These are phyloP conservation scores for Epichloe aotearoae DNA, from an alignment of 2,329 filamentous ascomycete species.

Conservation along the genomic window DNA sequence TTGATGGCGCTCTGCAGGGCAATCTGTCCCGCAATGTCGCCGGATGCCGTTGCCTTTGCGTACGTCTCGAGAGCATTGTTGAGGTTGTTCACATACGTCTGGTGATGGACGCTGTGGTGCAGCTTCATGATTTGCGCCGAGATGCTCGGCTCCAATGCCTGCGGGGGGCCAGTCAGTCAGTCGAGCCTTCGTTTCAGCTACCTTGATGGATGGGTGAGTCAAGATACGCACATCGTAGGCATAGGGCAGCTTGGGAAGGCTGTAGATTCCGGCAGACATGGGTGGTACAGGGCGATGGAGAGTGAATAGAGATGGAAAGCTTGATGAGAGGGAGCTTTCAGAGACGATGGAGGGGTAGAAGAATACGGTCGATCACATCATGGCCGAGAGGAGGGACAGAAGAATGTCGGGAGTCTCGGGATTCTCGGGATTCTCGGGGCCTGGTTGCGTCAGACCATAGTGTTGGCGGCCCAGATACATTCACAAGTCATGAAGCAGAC, in stretches of 20 bases:
- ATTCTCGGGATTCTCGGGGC: no score
- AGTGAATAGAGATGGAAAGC: not conserved
- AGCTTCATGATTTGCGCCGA: conserved; percentile 70
- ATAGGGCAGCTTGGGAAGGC: conserved; percentile 53
- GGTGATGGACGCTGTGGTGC: conserved; percentile 68
- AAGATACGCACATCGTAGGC: conserved; percentile 48
- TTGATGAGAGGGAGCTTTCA: not conserved
- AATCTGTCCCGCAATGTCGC: conserved; percentile 51
- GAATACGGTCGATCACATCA: not conserved
- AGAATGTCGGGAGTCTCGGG: no score
- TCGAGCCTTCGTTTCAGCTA: conserved; percentile 29
- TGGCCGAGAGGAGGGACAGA: no score
- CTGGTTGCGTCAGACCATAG: no score
- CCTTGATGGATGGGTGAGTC: conserved; percentile 3
- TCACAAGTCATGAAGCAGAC: no score
- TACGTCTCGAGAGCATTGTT: conserved; percentile 53
- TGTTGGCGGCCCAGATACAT: no score
- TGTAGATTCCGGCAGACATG: conserved; percentile 35
- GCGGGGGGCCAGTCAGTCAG: not conserved
- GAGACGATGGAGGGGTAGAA: conserved; percentile 1
- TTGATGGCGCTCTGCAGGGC: conserved; percentile 58
- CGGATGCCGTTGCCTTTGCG: conserved; percentile 37
- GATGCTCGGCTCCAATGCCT: conserved; percentile 63
- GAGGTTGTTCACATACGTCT: conserved; percentile 64
- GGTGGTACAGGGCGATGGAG: not conserved